Base-by-base conservation (phyloP, 345 rosid species). In the Populus euphratica region DNA sequence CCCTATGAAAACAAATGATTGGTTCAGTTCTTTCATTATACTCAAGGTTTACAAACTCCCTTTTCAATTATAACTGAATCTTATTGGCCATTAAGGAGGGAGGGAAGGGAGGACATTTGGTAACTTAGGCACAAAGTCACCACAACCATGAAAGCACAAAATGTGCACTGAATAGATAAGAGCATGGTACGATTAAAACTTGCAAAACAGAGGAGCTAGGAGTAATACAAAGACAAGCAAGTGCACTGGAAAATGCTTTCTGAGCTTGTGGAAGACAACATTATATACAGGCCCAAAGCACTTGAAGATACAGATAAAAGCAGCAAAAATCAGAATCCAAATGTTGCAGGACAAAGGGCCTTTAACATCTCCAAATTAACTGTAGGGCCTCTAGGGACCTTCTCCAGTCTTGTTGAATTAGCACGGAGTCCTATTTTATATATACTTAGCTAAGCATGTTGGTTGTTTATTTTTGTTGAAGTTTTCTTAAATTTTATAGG, bases 1-100 rank as follows among this genome's bases (percentile, higher is more conserved):
- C 98, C 99, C 98, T 94, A 81, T 2, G 44, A 81, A 5, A 83
- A 52, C 64, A 12, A 16, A 23, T 14, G 47, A 14, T 68, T 68
- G 65, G 8, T 70, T 77, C 61, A 69, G 41, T 25, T 33, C 18
- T 21, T 49, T 33, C 31, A 16, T 65, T 69, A 33, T 9, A 36
- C n/a, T 61, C 1, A 4, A 23, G 21, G 59, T 54, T 54, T 36
- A 38, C 39, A 10, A 10, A 20, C 14, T 68, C 49, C 7, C 25
- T 35, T 56, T 25, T 50, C 29, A 11, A 43, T 17, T 39, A n/a
- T 44, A 43, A 25, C 20, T 31, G 29, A 66, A 14, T 61, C 13
- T 14, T 38, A 61, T 8, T 38, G 29, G 25, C 64, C 29, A 59
- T 59, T 27, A 56, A 56, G 27, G 64, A 59, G 64, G 12, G 33